Evolutionary conservation across 225 moss, liverwort and hornwort genomes (phyloP).

Genomic region (Rhytidiadelphus loreus): DNA sequence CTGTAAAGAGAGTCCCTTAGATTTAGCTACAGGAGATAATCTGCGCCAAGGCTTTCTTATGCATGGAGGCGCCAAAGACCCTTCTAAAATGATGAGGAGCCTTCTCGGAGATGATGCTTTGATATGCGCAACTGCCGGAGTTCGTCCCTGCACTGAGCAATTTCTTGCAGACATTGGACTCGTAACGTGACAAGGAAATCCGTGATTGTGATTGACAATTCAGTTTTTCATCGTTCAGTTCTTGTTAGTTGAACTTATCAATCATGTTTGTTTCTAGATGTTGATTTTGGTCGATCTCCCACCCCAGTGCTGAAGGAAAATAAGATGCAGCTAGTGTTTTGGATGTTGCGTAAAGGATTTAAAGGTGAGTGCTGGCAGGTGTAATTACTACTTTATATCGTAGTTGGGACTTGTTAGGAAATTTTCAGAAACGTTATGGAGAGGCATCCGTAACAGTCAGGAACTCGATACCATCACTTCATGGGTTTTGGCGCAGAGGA

Average conservation of each 20-base stretch:
- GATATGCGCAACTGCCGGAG: constrained; percentile 48
- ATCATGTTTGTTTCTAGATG: neutral
- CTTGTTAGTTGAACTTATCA: neutral
- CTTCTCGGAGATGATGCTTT: constrained; percentile 76
- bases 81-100: constrained; percentile 70
- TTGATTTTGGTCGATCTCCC: neutral
- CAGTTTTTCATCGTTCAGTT: neutral
- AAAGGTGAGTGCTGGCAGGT: neutral
- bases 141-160: constrained; percentile 86
- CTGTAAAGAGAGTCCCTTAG: constrained; percentile 67
- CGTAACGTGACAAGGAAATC: neutral
- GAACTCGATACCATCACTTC: neutral
- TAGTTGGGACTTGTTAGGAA: neutral
- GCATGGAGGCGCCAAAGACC: constrained; percentile 94
- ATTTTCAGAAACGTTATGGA: neutral
- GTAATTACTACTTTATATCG: neutral
- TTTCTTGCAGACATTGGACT: constrained; percentile 78
- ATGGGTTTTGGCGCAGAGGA: neutral
- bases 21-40: constrained; percentile 59
- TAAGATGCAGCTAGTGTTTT: neutral
- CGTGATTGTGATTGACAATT: neutral
- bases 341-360: neutral
- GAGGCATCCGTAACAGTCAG: neutral
- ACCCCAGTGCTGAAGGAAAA: neutral
- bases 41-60: constrained; percentile 69